Evolutionary conservation across 306 rosid species (phyloP).

Genomic region (Lathyrus aphaca): DNA sequence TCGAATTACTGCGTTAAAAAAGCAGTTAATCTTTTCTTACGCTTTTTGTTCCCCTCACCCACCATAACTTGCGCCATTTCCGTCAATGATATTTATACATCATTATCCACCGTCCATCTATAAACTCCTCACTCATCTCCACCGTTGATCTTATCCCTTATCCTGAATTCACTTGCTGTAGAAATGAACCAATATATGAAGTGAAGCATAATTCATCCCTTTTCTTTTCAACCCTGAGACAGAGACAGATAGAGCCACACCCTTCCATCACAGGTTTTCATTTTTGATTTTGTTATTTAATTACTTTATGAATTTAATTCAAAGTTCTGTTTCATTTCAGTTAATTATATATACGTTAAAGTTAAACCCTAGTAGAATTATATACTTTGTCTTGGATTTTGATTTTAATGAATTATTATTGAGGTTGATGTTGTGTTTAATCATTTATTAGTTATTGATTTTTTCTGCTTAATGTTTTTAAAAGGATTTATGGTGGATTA

Average conservation of each 20-base stretch:
- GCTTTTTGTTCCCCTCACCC: not conserved
- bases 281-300: not conserved
- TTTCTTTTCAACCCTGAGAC: not conserved
- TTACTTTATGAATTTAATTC: not conserved
- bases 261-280: conserved; percentile 23
- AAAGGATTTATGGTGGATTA: conserved; percentile 25
- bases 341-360: not conserved
- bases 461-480: not conserved
- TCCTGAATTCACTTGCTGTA: not conserved
- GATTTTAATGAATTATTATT: conserved; percentile 2
- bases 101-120: conserved; percentile 18
- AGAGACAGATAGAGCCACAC: not conserved
- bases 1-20: not conserved
- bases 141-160: conserved; percentile 12
- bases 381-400: conserved; percentile 18
- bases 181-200: not conserved
- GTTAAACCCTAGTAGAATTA: conserved; percentile 14
- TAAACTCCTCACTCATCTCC: not conserved
- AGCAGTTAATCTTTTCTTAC: not conserved
- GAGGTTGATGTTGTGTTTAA: not conserved
- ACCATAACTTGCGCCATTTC: not conserved
- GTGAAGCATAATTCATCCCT: conserved; percentile 9
- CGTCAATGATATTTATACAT: not conserved
- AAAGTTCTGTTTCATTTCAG: not conserved
- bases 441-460: not conserved